phyloP scores from a whole-genome alignment of 2,329 filamentous ascomycete genomes.

The Alternaria triticimaculans region DNA sequence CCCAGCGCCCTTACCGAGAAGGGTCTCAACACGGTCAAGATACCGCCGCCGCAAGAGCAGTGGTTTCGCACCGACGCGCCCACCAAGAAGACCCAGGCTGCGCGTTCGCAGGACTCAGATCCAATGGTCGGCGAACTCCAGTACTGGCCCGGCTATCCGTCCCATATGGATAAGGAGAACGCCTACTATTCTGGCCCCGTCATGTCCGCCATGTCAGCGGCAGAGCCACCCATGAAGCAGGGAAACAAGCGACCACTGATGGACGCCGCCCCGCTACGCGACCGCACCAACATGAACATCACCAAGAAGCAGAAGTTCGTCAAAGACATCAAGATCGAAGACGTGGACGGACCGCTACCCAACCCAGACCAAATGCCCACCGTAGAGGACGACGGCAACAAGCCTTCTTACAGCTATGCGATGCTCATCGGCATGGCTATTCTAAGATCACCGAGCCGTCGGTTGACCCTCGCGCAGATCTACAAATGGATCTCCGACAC shows the following conservation, averaged over 20 bases:
- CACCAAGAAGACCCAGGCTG: conserved; percentile 65
- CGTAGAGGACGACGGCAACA: conserved; percentile 83
- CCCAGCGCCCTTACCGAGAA: conserved; percentile 65
- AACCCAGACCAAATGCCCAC: conserved; percentile 79
- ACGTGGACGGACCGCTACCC: conserved; percentile 63
- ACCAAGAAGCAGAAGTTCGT: conserved; percentile 70
- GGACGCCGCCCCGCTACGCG: conserved; percentile 76
- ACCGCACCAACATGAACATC: conserved; percentile 53
- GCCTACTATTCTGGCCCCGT: conserved; percentile 49
- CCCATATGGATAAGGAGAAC: conserved; percentile 59
- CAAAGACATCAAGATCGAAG: conserved; percentile 56
- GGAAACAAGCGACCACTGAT: conserved; percentile 67
- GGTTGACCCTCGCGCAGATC: conserved; percentile 90
- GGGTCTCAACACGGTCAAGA: conserved; percentile 70
- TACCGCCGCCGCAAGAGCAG: conserved; percentile 68
- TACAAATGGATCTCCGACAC: conserved; percentile 99
- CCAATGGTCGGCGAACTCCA: conserved; percentile 59
- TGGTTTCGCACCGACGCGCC: conserved; percentile 69
- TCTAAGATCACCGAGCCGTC: conserved; percentile 79
- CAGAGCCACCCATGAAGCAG: conserved; percentile 39
- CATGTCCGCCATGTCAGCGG: conserved; percentile 32
- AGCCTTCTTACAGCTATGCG: conserved; percentile 92
- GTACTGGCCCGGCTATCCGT: conserved; percentile 56
- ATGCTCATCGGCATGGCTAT: conserved; percentile 97
- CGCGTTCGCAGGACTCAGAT: conserved; percentile 52